Conservation (phyloP, 2,329 filamentous ascomycete genomes). For the Diaporthe longicolla region DNA sequence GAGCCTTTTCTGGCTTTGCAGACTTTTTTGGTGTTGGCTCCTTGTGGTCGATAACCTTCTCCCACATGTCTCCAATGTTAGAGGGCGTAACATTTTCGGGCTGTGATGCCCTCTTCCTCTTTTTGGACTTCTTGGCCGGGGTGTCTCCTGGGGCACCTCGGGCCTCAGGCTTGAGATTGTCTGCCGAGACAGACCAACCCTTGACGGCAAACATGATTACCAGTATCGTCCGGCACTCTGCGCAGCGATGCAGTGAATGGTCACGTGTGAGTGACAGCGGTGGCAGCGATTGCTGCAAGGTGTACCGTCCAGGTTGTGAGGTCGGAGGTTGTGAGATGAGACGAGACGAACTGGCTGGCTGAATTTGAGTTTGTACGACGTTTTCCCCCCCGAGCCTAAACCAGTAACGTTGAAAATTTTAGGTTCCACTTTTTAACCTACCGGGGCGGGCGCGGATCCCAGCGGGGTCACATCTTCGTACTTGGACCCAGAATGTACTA, state of each 20-base stretch:
- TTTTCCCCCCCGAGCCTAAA: constrained; percentile 12
- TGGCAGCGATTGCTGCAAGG: background rate
- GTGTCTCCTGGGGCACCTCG: constrained; percentile 51
- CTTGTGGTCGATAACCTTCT: constrained; percentile 82
- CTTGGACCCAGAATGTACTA: background rate
- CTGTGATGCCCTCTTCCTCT: constrained; percentile 66
- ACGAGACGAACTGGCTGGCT: constrained; percentile 16
- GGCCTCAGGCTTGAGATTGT: constrained; percentile 79
- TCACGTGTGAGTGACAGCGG: constrained; percentile 3
- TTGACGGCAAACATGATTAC: constrained; percentile 88
- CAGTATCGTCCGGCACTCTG: constrained; percentile 10
- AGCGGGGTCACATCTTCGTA: background rate
- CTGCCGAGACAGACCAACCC: constrained; percentile 87
- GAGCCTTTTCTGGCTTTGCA: constrained; percentile 19
- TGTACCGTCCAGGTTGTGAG: background rate
- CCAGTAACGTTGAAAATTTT: constrained; percentile 38
- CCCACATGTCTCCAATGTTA: constrained; percentile 85
- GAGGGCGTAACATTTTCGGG: constrained; percentile 70
- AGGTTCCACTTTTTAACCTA: constrained; percentile 37
- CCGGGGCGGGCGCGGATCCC: constrained; percentile 32
- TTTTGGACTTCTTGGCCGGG: constrained; percentile 65
- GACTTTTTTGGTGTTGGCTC: constrained; percentile 50
- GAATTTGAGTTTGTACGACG: constrained; percentile 21
- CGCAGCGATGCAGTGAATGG: background rate
- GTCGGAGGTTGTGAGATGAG: constrained; percentile 25